Base-by-base conservation (phyloP, 2,329 filamentous ascomycete genomes). In the Colletotrichum incanum region DNA sequence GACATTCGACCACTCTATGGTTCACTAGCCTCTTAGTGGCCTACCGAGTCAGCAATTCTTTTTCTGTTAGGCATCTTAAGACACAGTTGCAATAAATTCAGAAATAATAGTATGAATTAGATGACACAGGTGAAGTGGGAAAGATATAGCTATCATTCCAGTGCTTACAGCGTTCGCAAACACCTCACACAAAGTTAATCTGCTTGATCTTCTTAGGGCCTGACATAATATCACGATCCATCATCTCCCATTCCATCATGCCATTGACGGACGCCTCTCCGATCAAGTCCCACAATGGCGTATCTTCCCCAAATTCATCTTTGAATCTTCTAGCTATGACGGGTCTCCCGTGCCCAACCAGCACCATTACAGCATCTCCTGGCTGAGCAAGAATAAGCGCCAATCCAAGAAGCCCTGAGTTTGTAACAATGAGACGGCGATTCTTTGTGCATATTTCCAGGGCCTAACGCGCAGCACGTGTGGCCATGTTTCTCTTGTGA, bases 241-340 rank as follows among this genome's bases (percentile, higher is more conserved):
- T 60, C 61, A 64, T 49, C 20, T 64, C 61, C 41, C 61, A 49
- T 20, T 64, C 47, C 61, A 64, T 64, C 43, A 64, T 52, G 28
- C 61, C 61, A 28, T 34, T 23, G 45, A 64, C 34, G 37, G 54
- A 64, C 1, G 49, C 61, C 45, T 64, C 61, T 3, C 47, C 61
- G 11, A 50, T 54, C 23, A 64, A 45, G 7, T n/a, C 8, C 43
- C 43, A 64, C 50, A 54, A 20, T 9, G 28, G 50, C 28, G 50
- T 54, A 14, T 39, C 28, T 12, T 18, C 6, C 16, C 47, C 61
- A 7, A n/a, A 16, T 8, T 26, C 45, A 23, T 54, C 61, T 23
- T 64, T 50, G 14, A 64, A 2, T 16, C 20, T 37, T 26, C 43
- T 41, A 16, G 64, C 64, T 5, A 66, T 28, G n/a, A 66, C 37